Conservation (phyloP, 192 early-diverging fungal species). For the Blastocladiella britannica region DNA sequence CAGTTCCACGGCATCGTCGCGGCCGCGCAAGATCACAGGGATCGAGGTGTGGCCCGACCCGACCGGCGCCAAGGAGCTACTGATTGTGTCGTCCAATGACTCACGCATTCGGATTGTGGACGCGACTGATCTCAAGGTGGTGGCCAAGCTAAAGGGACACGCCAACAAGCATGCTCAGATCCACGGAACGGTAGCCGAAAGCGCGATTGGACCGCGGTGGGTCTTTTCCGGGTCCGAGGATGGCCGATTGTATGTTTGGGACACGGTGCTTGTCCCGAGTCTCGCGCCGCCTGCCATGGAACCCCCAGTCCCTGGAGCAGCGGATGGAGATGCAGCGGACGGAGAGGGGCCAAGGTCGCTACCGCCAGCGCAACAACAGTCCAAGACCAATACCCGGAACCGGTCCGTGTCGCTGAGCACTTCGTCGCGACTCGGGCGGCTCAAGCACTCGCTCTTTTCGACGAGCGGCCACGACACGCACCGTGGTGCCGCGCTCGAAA, state of each 20-base stretch:
- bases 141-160: slow-evolving; percentile 19
- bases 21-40: slow-evolving; percentile 28
- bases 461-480: neutral
- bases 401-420: neutral
- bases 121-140: slow-evolving; percentile 22
- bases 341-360: neutral
- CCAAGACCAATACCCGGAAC: no score
- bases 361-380: neutral
- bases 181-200: slow-evolving; percentile 17
- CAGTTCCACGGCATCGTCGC: no score
- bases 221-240: slow-evolving; percentile 28
- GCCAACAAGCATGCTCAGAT: slow-evolving; percentile 13
- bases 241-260: slow-evolving; percentile 19
- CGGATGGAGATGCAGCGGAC: neutral
- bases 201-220: slow-evolving; percentile 21
- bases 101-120: slow-evolving; percentile 24
- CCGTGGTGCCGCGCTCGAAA: no score
- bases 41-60: slow-evolving; percentile 19
- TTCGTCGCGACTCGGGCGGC: neutral
- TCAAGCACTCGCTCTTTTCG: neutral
- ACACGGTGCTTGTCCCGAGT: slow-evolving; percentile 1
- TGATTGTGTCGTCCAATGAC: slow-evolving; percentile 28
- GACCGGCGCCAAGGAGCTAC: neutral
- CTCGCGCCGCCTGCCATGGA: neutral
- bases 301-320: neutral